Conservation (phyloP, 148 eudicot genomes). For the Amaranthus palmeri region DNA sequence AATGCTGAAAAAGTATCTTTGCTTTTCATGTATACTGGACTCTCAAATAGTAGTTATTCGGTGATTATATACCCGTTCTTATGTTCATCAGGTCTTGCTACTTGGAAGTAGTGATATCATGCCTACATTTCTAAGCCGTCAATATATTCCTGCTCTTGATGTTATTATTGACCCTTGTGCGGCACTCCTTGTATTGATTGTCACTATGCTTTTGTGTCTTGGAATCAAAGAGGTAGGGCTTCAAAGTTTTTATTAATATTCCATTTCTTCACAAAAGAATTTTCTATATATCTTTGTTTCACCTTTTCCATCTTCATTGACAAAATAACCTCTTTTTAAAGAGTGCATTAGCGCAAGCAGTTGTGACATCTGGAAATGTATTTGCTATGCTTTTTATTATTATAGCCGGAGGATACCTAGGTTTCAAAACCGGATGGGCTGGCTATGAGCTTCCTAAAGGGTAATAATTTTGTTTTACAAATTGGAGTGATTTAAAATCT, state of each 20-base stretch:
- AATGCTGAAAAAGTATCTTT: neutral
- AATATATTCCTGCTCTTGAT: constrained; percentile 58
- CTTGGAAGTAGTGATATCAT: constrained; percentile 72
- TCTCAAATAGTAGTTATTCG: neutral
- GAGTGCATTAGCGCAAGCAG: constrained; percentile 75
- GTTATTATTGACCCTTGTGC: constrained; percentile 92
- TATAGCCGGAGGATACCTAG: constrained; percentile 76
- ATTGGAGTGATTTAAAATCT: neutral
- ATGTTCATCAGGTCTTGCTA: constrained; percentile 55
- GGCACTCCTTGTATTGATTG: constrained; percentile 61
- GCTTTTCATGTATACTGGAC: neutral
- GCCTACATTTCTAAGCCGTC: constrained; percentile 77
- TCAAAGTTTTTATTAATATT: neutral
- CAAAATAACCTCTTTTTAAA: constrained; percentile 27
- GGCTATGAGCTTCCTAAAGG: constrained; percentile 80
- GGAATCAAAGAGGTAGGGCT: constrained; percentile 90
- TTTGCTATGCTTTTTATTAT: constrained; percentile 86
- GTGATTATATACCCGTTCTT: constrained; percentile 12
- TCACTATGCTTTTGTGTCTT: constrained; percentile 74
- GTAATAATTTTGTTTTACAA: constrained; percentile 31
- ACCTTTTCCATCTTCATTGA: neutral
- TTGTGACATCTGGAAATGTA: constrained; percentile 76
- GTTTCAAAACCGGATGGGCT: constrained; percentile 84
- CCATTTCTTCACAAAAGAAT: neutral
- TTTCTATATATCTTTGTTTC: neutral